phyloP scores from a whole-genome alignment of 208 protist species.

The Plasmodiophora brassicae region DNA sequence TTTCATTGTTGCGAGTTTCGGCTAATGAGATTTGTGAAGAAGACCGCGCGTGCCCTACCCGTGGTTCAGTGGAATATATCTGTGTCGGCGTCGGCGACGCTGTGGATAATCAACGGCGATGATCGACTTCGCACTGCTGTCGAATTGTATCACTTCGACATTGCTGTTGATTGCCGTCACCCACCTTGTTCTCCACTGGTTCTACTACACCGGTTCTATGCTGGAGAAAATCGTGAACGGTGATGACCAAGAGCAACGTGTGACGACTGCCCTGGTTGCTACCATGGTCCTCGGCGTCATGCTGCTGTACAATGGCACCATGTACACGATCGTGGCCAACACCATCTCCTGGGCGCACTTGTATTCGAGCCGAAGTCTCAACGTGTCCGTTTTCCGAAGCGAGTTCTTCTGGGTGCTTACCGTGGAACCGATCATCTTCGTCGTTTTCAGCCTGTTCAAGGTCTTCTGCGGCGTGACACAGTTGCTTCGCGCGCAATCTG shows the following conservation, averaged over 20 bases:
- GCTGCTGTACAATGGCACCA: neutral
- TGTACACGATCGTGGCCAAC: neutral
- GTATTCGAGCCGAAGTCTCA: neutral
- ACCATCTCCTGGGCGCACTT: neutral
- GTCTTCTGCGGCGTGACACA: neutral
- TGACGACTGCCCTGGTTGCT: neutral
- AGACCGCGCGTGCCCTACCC: too few relatives aligned
- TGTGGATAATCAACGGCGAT: too few relatives aligned
- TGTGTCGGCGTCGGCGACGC: too few relatives aligned
- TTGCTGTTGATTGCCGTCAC: neutral
- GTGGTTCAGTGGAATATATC: too few relatives aligned
- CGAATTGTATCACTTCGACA: neutral
- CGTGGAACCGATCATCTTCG: neutral
- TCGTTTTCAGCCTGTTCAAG: slow-evolving; percentile 8
- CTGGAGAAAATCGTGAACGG: neutral
- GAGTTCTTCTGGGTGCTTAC: neutral
- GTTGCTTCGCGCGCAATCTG: neutral
- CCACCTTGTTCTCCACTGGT: neutral
- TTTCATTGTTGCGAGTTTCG: too few relatives aligned
- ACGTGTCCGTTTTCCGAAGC: neutral
- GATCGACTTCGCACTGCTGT: too few relatives aligned
- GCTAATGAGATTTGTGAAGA: too few relatives aligned
- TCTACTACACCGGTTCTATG: neutral
- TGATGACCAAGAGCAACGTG: neutral
- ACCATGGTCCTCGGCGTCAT: neutral